A percentile compares a stretch with the other conserved stretches of the same genome.
phyloP scores from a whole-genome alignment of 371 early-diverging fungal genomes.

The Mucor velutinosus region DNA sequence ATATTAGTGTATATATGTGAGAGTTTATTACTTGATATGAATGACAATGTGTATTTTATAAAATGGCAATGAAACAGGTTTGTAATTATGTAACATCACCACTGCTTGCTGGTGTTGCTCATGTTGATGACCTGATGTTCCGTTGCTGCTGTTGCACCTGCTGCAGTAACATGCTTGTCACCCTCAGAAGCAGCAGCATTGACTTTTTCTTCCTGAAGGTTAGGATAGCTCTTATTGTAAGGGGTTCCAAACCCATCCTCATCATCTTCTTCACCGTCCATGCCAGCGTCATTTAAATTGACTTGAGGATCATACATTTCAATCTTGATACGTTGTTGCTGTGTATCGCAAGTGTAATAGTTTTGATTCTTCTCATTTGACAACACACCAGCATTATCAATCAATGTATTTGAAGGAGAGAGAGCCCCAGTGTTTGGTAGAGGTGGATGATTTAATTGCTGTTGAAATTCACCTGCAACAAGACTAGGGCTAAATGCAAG shows the following conservation, averaged over 20 bases:
- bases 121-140: background rate
- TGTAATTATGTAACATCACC: too few relatives aligned
- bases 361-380: background rate
- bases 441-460: conserved; percentile 8
- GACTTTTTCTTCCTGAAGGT: conserved; percentile 1
- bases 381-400: conserved; percentile 15
- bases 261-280: background rate
- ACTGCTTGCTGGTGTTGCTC: background rate
- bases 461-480: conserved; percentile 22
- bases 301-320: conserved; percentile 26
- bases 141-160: background rate
- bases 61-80: background rate
- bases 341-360: background rate
- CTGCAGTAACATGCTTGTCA: background rate
- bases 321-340: conserved; percentile 10
- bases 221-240: conserved; percentile 4
- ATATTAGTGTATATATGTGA: background rate
- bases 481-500: conserved; percentile 32
- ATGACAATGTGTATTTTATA: background rate
- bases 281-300: conserved; percentile 1
- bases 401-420: conserved; percentile 23
- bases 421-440: background rate
- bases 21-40: background rate
- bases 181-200: background rate
- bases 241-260: conserved; percentile 1